Percentiles rank a stretch among this genome's conserved stretches.
Conservation (phyloP, 2,329 filamentous ascomycete genomes). For the Amesomyces nigricolor region DNA sequence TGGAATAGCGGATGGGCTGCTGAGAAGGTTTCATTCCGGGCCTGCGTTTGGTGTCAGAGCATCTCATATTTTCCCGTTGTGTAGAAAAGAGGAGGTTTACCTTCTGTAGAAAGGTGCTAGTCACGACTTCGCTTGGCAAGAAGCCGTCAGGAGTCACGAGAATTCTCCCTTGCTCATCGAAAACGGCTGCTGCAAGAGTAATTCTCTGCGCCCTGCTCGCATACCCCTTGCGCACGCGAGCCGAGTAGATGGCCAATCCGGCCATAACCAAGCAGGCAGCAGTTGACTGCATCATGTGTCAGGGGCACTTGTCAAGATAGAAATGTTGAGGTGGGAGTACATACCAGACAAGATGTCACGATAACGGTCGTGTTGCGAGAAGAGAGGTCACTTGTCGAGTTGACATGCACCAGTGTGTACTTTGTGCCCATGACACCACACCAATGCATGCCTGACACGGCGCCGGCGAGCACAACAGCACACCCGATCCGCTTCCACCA, state of each 20-base stretch:
- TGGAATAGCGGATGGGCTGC: constrained; percentile 74
- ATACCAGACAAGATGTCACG: constrained; percentile 65
- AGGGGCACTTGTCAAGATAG: background rate
- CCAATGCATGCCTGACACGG: constrained; percentile 86
- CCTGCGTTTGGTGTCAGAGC: constrained; percentile 27
- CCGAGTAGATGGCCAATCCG: constrained; percentile 48
- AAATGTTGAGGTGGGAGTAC: constrained; percentile 25
- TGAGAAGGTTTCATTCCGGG: constrained; percentile 68
- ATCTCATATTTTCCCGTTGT: too few relatives aligned
- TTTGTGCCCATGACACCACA: constrained; percentile 65
- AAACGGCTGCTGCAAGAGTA: constrained; percentile 55
- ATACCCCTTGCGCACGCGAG: constrained; percentile 47
- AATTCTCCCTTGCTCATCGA: constrained; percentile 60
- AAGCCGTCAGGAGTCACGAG: constrained; percentile 65
- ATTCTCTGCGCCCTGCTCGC: constrained; percentile 58
- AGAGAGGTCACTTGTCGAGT: constrained; percentile 37
- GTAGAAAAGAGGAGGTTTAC: constrained; percentile 31
- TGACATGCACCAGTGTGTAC: constrained; percentile 53
- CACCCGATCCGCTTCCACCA: constrained; percentile 70
- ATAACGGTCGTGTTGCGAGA: constrained; percentile 64
- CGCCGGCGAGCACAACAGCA: constrained; percentile 62
- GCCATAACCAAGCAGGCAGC: constrained; percentile 56
- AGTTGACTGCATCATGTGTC: constrained; percentile 44
- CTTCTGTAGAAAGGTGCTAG: constrained; percentile 66
- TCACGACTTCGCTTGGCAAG: constrained; percentile 69